A percentile compares a stretch with the other conserved stretches of the same genome.
Conservation (phyloP, 2,329 filamentous ascomycete genomes). For the Escovopsis sp. region DNA sequence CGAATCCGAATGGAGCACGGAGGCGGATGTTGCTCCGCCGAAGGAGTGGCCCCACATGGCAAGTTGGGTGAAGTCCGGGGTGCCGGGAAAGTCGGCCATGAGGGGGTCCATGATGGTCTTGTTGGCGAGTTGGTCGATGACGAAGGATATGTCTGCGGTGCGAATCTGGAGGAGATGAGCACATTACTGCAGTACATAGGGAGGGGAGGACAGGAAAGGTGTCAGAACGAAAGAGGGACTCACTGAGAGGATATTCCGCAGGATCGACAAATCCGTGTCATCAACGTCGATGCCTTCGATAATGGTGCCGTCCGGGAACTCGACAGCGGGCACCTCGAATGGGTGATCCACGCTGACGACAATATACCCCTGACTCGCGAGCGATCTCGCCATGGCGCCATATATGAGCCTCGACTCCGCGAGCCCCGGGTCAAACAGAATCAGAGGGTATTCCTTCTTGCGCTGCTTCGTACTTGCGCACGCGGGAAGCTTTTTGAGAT, state of each 20-base stretch:
- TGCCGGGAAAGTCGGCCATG: constrained; percentile 10
- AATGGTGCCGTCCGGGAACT: constrained; percentile 29
- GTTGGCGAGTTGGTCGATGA: constrained; percentile 19
- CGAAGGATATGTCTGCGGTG: constrained; percentile 22
- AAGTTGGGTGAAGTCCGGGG: constrained; percentile 14
- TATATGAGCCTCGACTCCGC: constrained; percentile 29
- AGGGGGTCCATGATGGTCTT: constrained; percentile 6
- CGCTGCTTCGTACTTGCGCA: constrained; percentile 2
- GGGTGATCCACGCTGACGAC: constrained; percentile 36
- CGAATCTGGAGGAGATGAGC: constrained; percentile 13
- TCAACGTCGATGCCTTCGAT: constrained; percentile 11
- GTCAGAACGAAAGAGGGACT: background rate
- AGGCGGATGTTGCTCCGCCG: constrained; percentile 23
- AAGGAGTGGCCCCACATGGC: constrained; percentile 25
- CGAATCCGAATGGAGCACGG: constrained; percentile 15
- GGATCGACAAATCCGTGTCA: constrained; percentile 3
- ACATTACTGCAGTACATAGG: too few relatives aligned
- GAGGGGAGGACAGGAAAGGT: too few relatives aligned
- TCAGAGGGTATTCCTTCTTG: constrained; percentile 6
- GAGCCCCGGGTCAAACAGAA: constrained; percentile 32
- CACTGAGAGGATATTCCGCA: constrained; percentile 11
- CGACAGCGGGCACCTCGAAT: constrained; percentile 28
- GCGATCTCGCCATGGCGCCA: constrained; percentile 25
- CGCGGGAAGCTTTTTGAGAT: constrained; percentile 5
- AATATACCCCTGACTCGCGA: constrained; percentile 30